Evolutionary conservation across 305 asterid species (phyloP), one percentile per base, ranked within the genome.

Genomic region (Stenogyne calaminthoides): DNA sequence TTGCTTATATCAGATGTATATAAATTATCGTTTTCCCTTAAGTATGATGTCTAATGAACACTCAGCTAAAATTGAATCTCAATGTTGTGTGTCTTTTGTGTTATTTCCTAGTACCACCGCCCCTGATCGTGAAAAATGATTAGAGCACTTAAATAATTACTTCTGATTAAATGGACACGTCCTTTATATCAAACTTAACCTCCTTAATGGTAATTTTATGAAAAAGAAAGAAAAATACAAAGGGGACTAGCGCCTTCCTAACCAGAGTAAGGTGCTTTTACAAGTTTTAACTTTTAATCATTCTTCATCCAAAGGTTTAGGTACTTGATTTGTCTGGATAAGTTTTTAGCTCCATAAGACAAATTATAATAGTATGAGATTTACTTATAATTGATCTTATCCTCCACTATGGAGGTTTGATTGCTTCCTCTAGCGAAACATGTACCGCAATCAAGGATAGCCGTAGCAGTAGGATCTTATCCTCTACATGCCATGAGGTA

Each of bases 381-480:
- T 32, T 67, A 20, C 7, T 58, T 16, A 1, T 36, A 39, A 54
- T 69, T 74, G 19, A 75, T 80, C 81, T 83, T 80, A 80, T 80
- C 84, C 73, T 78, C 79, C 64, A 59, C 37, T 74, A 39, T 78
- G 62, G 66, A 69, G 72, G 57, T 76, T 29, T 75, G 80, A 82
- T 67, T 81, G 88, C 81, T 77, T 81, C 89, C 84, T 81, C 78
- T 46, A 44, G 27, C 54, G 84, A 82, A 81, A 83, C 88, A 83
- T 78, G 72, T 84, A 77, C 59, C 58, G 36, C 72, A n/a, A n/a
- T n/a, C n/a, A n/a, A n/a, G n/a, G n/a, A n/a, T n/a, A 18, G 32
- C 32, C 9, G 60, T 59, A 64, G 49, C 68, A 68, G 60, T 61
- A 77, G 51, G 77, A 77, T 80, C 89, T 86, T 89, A 88, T 85